Evolutionary conservation across 2,329 filamentous ascomycete species (phyloP), one percentile per base, ranked within the genome.

Genomic region (Fusarium sp.): DNA sequence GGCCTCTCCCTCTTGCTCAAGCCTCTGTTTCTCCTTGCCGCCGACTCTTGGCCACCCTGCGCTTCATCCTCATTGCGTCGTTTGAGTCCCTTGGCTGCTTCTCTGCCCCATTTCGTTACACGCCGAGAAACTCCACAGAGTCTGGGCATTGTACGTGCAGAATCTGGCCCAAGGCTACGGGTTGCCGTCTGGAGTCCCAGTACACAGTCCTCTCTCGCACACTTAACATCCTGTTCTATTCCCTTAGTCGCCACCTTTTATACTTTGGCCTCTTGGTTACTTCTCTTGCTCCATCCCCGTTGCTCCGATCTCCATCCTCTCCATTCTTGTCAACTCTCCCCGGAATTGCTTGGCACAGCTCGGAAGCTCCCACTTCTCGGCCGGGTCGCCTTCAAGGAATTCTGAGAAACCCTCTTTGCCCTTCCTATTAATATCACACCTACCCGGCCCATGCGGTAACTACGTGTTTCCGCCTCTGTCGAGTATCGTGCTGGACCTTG

Each of bases 231-330:
- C 18, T 70, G 34, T 29, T 56, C 33, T 40, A 34, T 27, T 27
- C 23, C 16, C 42, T 34, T 57, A 46, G 55, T 46, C 49, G 61
- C 64, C 68, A 69, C 58, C 14, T 46, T 63, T 71, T 66, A 51
- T 61, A 36, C 68, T 69, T 71, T 62, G 54, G 23, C 25, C 36
- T 53, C 25, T 34, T 31, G 34, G 27, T 53, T 60, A 40, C 46
- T 51, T 60, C 23, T 42, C 42, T 23, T 38, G 7, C 33, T 18
- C 36, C 53, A 16, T 16, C 33, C 18, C 56, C 56, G 23, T 36
- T 50, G 18, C 40, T 23, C 56, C 27, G 23, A 58, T 36, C 27
- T 38, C n/a, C 49, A 46, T 64, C 14, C 16, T 59, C 25, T 61
- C 31, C 44, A 40, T 46, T 46, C 44, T 23, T 61, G 31, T 58